phyloP scores from a whole-genome alignment of 177 flowering plant species.

The Vitis hybrid region DNA sequence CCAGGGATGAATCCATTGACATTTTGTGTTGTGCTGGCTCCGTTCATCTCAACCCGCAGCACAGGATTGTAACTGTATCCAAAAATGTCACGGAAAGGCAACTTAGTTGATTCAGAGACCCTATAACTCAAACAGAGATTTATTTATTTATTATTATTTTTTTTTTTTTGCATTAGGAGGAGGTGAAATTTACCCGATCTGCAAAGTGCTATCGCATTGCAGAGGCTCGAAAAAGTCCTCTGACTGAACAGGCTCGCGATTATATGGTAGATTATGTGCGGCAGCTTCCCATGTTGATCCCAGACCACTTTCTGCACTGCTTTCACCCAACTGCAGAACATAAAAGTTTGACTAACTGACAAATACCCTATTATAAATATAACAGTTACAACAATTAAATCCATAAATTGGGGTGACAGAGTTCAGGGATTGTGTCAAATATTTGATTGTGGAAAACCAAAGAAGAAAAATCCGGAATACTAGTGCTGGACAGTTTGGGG shows the following conservation, averaged over 20 bases:
- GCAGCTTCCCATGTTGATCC: slow-evolving; percentile 34
- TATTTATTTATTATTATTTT: no score
- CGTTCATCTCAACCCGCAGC: slow-evolving; percentile 20
- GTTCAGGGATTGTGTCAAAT: no score
- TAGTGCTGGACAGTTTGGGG: neutral
- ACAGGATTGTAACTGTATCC: slow-evolving; percentile 20
- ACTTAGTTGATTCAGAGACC: no score
- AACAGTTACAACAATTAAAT: no score
- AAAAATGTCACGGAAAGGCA: neutral
- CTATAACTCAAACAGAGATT: no score
- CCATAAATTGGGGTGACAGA: no score
- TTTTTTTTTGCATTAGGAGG: no score
- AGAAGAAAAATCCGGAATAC: neutral
- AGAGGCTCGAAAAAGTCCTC: slow-evolving; percentile 51
- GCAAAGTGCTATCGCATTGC: slow-evolving; percentile 40
- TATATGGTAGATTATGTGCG: slow-evolving; percentile 24
- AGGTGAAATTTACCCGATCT: slow-evolving; percentile 36
- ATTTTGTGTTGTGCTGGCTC: slow-evolving; percentile 13
- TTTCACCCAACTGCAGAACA: slow-evolving; percentile 36
- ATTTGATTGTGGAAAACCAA: no score
- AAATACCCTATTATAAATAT: no score
- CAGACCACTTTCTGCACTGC: slow-evolving; percentile 22
- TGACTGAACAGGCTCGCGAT: slow-evolving; percentile 27
- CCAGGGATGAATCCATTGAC: slow-evolving; percentile 31
- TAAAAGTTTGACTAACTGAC: neutral